Percentiles rank a stretch among this genome's conserved stretches.
These are phyloP conservation scores for Trichoderma harzianum DNA, from an alignment of 2,329 filamentous ascomycete species.

Conservation along the genomic window DNA sequence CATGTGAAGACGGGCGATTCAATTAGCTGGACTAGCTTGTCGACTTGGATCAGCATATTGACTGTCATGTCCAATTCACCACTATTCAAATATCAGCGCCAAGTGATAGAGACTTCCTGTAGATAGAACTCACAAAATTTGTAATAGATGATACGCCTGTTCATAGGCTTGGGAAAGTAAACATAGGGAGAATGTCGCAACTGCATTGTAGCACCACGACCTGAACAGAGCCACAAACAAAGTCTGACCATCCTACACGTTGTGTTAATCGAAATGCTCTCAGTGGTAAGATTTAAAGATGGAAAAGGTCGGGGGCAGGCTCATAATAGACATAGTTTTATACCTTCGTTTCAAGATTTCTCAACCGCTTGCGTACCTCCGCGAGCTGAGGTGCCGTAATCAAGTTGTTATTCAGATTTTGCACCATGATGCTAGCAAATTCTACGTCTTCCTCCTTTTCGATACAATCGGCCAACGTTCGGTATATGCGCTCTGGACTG, in stretches of 20 bases:
- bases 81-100: constrained; percentile 43
- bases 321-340: background rate
- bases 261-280: constrained; percentile 14
- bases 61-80: constrained; percentile 98
- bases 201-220: constrained; percentile 98
- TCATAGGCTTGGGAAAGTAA: constrained; percentile 96
- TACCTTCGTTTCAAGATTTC: constrained; percentile 85
- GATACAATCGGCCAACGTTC: constrained; percentile 91
- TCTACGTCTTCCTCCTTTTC: constrained; percentile 98
- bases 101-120: background rate
- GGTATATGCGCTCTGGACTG: constrained; percentile 91
- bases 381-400: constrained; percentile 94
- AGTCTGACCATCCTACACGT: constrained; percentile 75
- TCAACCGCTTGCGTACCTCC: constrained; percentile 82
- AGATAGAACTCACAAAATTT: constrained; percentile 71
- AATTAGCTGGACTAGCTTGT: constrained; percentile 93
- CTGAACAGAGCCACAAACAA: constrained; percentile 94
- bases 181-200: constrained; percentile 94
- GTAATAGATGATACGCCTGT: constrained; percentile 91
- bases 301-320: background rate
- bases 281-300: background rate
- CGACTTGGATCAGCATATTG: constrained; percentile 97
- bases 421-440: constrained; percentile 99
- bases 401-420: constrained; percentile 98
- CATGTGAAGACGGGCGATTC: constrained; percentile 98